Evolutionary conservation across 805 yeast species (phyloP).

Genomic region (Metschnikowia matae): DNA sequence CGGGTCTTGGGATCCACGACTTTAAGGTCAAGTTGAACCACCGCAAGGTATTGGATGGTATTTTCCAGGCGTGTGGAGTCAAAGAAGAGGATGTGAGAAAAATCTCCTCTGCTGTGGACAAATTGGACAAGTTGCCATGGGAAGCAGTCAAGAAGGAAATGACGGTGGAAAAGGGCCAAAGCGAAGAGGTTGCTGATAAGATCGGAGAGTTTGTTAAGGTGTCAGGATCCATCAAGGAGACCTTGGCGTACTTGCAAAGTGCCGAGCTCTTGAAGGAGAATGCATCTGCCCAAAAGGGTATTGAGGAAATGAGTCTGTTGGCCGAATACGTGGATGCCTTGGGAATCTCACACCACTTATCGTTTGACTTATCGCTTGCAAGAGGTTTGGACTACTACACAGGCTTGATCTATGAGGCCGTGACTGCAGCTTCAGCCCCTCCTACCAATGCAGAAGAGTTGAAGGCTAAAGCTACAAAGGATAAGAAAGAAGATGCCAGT

Average conservation of each 20-base stretch:
- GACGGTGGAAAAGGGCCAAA: slow-evolving; percentile 84
- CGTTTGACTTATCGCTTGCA: slow-evolving; percentile 92
- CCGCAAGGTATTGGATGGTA: slow-evolving; percentile 93
- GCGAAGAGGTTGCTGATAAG: slow-evolving; percentile 86
- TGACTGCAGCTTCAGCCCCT: slow-evolving; percentile 94
- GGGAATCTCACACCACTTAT: slow-evolving; percentile 59
- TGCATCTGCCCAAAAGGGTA: slow-evolving; percentile 73
- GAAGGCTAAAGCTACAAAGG: slow-evolving; percentile 45
- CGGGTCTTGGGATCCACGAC: slow-evolving; percentile 76
- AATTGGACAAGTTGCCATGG: slow-evolving; percentile 95
- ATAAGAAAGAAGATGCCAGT: slow-evolving; percentile 75
- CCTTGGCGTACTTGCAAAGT: slow-evolving; percentile 49
- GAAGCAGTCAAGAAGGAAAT: slow-evolving; percentile 89
- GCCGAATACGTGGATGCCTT: slow-evolving; percentile 81
- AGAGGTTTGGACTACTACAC: slow-evolving; percentile 98
- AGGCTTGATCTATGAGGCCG: slow-evolving; percentile 95
- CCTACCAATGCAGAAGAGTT: slow-evolving; percentile 73
- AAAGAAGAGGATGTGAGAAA: slow-evolving; percentile 89
- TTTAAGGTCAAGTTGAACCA: slow-evolving; percentile 92
- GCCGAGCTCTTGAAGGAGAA: slow-evolving; percentile 60
- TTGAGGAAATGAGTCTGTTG: slow-evolving; percentile 71
- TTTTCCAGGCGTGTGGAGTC: slow-evolving; percentile 93
- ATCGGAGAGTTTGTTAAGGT: slow-evolving; percentile 87
- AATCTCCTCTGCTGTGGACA: slow-evolving; percentile 93
- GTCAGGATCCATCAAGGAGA: slow-evolving; percentile 69